Percentiles rank a stretch among this genome's conserved stretches.
These are phyloP conservation scores for Huntiella moniliformis DNA, from an alignment of 2,329 filamentous ascomycete species.

Conservation along the genomic window DNA sequence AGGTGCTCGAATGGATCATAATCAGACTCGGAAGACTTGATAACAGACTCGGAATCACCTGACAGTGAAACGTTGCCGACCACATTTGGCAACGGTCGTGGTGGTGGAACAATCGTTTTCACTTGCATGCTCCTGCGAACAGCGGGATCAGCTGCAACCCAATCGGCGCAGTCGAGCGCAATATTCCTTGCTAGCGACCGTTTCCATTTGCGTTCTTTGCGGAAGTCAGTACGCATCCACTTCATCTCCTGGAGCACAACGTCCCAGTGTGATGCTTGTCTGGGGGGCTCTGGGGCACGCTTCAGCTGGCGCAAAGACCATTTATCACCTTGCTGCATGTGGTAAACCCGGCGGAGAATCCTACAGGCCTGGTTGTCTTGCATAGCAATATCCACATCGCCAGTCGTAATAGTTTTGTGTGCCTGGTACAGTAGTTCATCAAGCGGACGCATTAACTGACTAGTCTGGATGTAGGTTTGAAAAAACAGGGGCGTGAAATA, in stretches of 20 bases:
- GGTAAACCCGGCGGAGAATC: slow-evolving; percentile 70
- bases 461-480: slow-evolving; percentile 34
- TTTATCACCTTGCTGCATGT: slow-evolving; percentile 74
- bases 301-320: slow-evolving; percentile 87
- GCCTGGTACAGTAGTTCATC: slow-evolving; percentile 62
- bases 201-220: slow-evolving; percentile 91
- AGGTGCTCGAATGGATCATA: slow-evolving; percentile 17
- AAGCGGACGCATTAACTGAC: slow-evolving; percentile 41
- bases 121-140: slow-evolving; percentile 53
- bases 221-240: slow-evolving; percentile 95
- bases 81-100: slow-evolving; percentile 12
- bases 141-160: slow-evolving; percentile 45
- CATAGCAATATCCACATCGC: slow-evolving; percentile 65
- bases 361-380: slow-evolving; percentile 77
- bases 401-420: slow-evolving; percentile 75
- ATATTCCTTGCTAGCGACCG: slow-evolving; percentile 59
- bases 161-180: slow-evolving; percentile 69
- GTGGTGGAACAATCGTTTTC: slow-evolving; percentile 31
- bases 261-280: slow-evolving; percentile 67
- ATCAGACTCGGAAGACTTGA: slow-evolving; percentile 7
- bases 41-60: slow-evolving; percentile 22
- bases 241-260: slow-evolving; percentile 78
- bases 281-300: slow-evolving; percentile 60
- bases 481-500: slow-evolving; percentile 47
- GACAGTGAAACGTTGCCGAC: slow-evolving; percentile 22